These are phyloP conservation scores for Gracilariopsis chorda DNA, from an alignment of 23 red algal genomes.

Conservation along the genomic window DNA sequence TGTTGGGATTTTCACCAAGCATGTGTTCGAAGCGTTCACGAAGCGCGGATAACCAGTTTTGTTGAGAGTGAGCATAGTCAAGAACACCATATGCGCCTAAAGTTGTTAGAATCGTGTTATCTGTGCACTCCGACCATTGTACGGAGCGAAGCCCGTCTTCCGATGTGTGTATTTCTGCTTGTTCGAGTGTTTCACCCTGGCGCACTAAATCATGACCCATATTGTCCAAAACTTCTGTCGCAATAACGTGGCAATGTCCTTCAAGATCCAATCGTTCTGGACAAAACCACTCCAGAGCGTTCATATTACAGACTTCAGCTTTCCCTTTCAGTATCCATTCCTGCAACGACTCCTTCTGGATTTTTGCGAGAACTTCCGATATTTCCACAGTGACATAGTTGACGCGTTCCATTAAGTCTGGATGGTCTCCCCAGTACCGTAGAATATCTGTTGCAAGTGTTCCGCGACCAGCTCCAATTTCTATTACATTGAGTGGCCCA, in stretches of 20 bases:
- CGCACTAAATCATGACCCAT: constrained; percentile 77
- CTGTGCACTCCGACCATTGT: constrained; percentile 11
- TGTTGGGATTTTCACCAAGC: constrained; percentile 37
- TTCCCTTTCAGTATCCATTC: constrained; percentile 40
- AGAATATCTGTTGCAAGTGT: constrained; percentile 74
- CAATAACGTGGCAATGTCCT: constrained; percentile 49
- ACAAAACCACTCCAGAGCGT: constrained; percentile 42
- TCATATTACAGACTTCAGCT: constrained; percentile 5
- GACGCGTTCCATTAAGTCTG: constrained; percentile 1
- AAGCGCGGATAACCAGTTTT: background rate
- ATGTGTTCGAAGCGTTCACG: constrained; percentile 29
- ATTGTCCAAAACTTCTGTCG: constrained; percentile 88
- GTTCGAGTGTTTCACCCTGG: background rate
- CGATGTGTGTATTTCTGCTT: background rate
- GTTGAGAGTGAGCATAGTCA: background rate
- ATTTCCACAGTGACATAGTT: constrained; percentile 75
- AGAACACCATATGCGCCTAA: constrained; percentile 10
- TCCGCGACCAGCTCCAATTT: constrained; percentile 87
- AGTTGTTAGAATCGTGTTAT: background rate
- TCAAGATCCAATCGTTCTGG: background rate
- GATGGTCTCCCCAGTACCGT: background rate
- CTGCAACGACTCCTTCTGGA: constrained; percentile 49
- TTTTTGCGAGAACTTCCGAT: constrained; percentile 54
- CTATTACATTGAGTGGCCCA: constrained; percentile 61
- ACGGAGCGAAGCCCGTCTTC: background rate